Evolutionary conservation across 768 basidiomycete species (phyloP), one percentile per base, ranked within the genome.

Genomic region (Butyriboletus loyo): DNA sequence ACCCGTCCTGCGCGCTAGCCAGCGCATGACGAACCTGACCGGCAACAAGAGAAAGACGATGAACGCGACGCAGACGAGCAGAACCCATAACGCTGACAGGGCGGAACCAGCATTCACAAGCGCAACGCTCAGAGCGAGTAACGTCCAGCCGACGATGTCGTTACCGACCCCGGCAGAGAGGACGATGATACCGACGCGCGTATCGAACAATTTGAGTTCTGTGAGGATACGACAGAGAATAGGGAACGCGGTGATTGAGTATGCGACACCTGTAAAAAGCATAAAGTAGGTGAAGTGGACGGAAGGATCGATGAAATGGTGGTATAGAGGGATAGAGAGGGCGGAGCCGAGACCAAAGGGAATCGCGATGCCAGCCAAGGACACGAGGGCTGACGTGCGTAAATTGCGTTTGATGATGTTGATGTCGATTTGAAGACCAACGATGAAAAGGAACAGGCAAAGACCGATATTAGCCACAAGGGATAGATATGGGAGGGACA

Each of bases 211-310:
- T 69, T 94, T 93, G 50, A 96, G 81, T 65, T 97, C 94, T 2
- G 88, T 89, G 40, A 98, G 75, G 70, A 97, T 89, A 56, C 94
- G 79, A 68, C 89, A 92, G 7, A 93, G 75, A 2, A 93, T 87
- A 1, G 92, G 90, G 56, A 92, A 90, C 0, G 89, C 90, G 0
- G 89, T 92, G 62, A 92, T 92, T 4, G 87, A 86, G 72, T 86
- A 93, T 1, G 93, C 92, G 21, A 95, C 92, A 14, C 92, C 93
- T 10, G 89, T 85, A 71, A 98, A 98, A 34, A 99, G 83, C 81
- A 97, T 85, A 70, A 98, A 98, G 66, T 96, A 78, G 0, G 90
- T 86, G 68, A 93, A 96, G 47, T 84, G 77, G 44, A 86, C 77
- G 41, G 71, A 74, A 1, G 73, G 68, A 63, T 86, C 79, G 57